Percentiles rank a stretch among this genome's conserved stretches.
Conservation (phyloP, 176 grass and related monocot genomes). For the Carex littledalei region DNA sequence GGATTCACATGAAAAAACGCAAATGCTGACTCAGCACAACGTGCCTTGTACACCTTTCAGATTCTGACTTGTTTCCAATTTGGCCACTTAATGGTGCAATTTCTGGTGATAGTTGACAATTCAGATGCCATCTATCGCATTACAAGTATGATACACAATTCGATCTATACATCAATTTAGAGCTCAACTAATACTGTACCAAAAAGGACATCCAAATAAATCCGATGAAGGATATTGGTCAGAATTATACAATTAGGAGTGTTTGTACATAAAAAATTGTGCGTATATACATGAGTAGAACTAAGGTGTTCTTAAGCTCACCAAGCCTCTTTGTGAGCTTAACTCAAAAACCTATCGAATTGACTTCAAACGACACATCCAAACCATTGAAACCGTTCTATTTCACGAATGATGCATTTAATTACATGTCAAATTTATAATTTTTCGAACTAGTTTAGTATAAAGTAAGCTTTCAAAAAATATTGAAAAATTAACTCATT, state of each 20-base stretch:
- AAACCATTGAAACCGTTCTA: no score
- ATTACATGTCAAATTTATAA: no score
- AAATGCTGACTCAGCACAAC: constrained; percentile 8
- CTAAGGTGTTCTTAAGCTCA: no score
- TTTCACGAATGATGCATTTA: no score
- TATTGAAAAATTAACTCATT: no score
- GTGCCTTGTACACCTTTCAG: not conserved
- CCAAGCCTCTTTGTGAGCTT: no score
- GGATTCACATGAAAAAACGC: not conserved
- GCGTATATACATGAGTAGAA: no score
- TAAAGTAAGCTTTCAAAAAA: no score
- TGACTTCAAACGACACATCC: no score
- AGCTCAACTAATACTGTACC: not conserved
- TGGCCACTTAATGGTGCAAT: not conserved
- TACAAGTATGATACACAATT: not conserved
- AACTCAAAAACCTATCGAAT: no score
- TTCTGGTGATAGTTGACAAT: not conserved
- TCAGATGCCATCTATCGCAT: not conserved
- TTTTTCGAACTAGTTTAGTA: no score
- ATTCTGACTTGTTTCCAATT: not conserved
- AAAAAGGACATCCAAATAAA: not conserved
- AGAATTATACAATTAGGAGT: not conserved
- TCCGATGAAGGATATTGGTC: not conserved
- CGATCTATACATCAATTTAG: not conserved
- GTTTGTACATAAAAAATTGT: no score